phyloP scores from a whole-genome alignment of 345 rosid species.

The Populus tremula region DNA sequence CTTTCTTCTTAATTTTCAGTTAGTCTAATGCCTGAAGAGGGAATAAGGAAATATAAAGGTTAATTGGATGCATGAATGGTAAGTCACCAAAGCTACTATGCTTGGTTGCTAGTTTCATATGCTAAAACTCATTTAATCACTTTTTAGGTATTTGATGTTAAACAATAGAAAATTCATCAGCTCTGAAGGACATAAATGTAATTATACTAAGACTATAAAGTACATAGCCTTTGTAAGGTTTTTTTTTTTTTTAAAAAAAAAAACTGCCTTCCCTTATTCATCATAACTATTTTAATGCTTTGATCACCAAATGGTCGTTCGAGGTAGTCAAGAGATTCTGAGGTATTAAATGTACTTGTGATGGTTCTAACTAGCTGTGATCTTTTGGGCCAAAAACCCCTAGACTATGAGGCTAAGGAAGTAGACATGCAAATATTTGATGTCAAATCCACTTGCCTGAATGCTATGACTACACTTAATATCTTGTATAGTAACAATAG shows the following conservation, averaged over 20 bases:
- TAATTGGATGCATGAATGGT: not conserved
- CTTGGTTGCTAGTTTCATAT: not conserved
- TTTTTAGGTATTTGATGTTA: not conserved
- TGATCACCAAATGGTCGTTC: not conserved
- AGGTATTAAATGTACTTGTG: too few relatives aligned
- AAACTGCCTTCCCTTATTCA: not conserved
- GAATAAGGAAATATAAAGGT: not conserved
- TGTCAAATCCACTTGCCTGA: not conserved
- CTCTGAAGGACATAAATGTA: not conserved
- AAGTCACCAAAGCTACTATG: not conserved
- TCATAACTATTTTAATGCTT: not conserved
- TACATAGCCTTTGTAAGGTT: not conserved
- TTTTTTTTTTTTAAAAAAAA: too few relatives aligned
- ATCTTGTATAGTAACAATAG: not conserved
- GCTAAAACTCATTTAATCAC: not conserved
- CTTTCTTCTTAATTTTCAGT: not conserved
- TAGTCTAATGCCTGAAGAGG: not conserved
- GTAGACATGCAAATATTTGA: not conserved
- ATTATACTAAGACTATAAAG: not conserved
- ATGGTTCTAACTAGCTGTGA: too few relatives aligned
- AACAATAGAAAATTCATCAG: not conserved
- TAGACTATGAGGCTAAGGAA: not conserved
- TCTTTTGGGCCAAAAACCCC: not conserved
- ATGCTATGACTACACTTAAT: not conserved
- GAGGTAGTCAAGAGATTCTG: not conserved